A percentile compares a stretch with the other conserved stretches of the same genome.
Evolutionary conservation across 768 basidiomycete genomes (phyloP).

Genomic region (Termitomyces sp.): DNA sequence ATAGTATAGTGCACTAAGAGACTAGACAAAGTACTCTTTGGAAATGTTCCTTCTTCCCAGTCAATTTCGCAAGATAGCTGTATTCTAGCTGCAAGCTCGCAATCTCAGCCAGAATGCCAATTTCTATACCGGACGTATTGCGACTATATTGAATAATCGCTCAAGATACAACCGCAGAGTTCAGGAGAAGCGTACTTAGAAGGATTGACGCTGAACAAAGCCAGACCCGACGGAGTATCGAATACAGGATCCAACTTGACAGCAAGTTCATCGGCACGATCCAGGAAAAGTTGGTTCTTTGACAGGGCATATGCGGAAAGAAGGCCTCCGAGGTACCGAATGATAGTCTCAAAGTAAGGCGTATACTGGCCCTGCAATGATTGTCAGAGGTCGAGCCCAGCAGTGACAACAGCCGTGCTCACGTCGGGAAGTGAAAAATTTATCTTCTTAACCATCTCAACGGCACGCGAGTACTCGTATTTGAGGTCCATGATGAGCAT

Average conservation of each 20-base stretch:
- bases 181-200: constrained; percentile 36
- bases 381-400: background rate
- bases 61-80: constrained; percentile 75
- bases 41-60: constrained; percentile 63
- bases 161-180: background rate
- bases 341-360: constrained; percentile 83
- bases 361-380: constrained; percentile 25
- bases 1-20: background rate
- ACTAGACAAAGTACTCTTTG: constrained; percentile 40
- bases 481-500: constrained; percentile 78
- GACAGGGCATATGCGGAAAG: constrained; percentile 82
- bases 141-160: constrained; percentile 22
- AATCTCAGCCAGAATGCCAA: constrained; percentile 70
- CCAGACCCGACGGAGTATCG: constrained; percentile 64
- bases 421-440: constrained; percentile 49
- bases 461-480: constrained; percentile 64
- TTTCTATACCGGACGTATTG: constrained; percentile 25
- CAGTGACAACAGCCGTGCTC: constrained; percentile 9
- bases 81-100: constrained; percentile 83
- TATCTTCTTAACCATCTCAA: constrained; percentile 46
- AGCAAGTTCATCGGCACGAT: constrained; percentile 77
- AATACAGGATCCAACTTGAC: constrained; percentile 71
- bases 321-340: constrained; percentile 87
- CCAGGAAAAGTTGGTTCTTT: constrained; percentile 54
- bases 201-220: constrained; percentile 68